Evolutionary conservation across 2,329 filamentous ascomycete species (phyloP), one percentile per base, ranked within the genome.

Genomic region (Rhynchosporium secalis): DNA sequence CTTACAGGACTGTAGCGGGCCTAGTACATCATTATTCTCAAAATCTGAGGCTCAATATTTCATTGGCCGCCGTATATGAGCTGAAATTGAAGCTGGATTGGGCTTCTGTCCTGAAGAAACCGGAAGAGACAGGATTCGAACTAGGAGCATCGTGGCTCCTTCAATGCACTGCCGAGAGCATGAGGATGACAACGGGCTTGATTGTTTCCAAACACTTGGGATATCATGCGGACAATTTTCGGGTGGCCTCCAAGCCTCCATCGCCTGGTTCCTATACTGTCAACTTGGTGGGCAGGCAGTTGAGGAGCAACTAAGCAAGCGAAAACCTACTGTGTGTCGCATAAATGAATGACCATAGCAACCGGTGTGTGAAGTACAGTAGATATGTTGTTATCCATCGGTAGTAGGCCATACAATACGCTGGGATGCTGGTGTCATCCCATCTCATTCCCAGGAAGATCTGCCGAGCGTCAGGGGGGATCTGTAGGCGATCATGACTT

Each of bases 171-270:
- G 61, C 47, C 62, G 63, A 61, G 64, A 60, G 63, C 48, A 62
- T 66, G 68, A 56, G 64, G 66, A 66, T 61, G 63, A 41, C 61
- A 64, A 56, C 46, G 58, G 55, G 60, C 47, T 62, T 48, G 40
- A 51, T 41, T 61, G 64, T 63, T 67, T 70, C 60, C 47, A 68
- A 68, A 68, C 62, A 58, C 59, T 46, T 47, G 29, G 29, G 58
- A 54, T 67, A 31, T 67, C 60, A 68, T 69, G 66, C 68, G 64
- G 60, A 59, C 20, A 41, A 52, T 51, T 45, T 52, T 40, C 13
- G 15, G 13, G 52, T 38, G 43, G 36, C 45, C 28, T 26, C 58
- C 33, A 52, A 56, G 36, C 45, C 28, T 26, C 58, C 33, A 52
- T 58, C 26, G 36, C 47, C 5, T 36, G 9, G 33, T 20, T 29